Evolutionary conservation across 768 basidiomycete species (phyloP).

Genomic region (Boletus vinaceobasis): DNA sequence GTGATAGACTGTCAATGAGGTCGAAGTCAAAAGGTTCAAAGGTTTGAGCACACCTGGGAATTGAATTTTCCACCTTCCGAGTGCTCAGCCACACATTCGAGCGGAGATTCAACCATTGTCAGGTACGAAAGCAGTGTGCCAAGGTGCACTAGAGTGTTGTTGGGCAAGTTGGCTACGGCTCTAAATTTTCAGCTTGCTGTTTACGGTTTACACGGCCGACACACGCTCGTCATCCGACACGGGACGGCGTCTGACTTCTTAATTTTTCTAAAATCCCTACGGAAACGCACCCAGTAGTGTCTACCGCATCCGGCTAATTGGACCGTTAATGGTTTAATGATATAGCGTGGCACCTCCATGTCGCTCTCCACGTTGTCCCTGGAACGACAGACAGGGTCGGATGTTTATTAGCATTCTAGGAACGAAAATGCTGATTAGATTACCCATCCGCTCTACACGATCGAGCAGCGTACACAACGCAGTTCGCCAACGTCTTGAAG

Average conservation of each 20-base stretch:
- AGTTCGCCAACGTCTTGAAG: neutral
- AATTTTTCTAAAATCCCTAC: neutral
- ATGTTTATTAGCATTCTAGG: neutral
- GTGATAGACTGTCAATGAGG: no score
- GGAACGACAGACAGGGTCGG: neutral
- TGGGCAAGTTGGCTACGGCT: no score
- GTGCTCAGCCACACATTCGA: no score
- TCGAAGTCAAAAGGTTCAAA: no score
- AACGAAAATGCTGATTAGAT: no score
- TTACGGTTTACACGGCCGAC: neutral
- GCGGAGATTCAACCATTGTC: no score
- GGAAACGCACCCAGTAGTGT: neutral
- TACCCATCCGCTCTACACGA: neutral
- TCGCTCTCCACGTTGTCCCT: neutral
- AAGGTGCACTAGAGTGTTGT: no score
- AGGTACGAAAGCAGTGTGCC: no score
- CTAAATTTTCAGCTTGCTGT: neutral
- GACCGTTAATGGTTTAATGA: neutral
- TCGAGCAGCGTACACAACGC: neutral
- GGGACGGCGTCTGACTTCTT: neutral
- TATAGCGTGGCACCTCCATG: neutral
- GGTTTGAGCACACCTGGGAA: no score
- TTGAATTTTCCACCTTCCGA: no score
- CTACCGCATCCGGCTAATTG: neutral
- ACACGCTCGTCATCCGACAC: neutral